phyloP scores from a whole-genome alignment of 768 basidiomycete genomes.

The Collybia nuda region DNA sequence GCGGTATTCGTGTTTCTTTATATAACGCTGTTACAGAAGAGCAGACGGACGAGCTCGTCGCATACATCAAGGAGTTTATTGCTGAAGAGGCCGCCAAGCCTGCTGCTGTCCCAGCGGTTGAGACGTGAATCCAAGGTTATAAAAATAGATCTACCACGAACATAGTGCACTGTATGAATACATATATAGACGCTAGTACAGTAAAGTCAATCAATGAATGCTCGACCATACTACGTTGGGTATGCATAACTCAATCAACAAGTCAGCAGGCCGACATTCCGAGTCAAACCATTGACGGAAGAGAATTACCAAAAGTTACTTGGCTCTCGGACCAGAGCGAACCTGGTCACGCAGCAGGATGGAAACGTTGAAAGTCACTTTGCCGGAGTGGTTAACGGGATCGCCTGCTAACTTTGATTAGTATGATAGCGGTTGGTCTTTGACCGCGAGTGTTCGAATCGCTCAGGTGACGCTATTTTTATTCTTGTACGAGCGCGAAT shows the following conservation, averaged over 20 bases:
- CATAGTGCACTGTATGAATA: no score
- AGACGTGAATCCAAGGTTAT: not conserved
- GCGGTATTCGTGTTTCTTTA: slow-evolving; percentile 79
- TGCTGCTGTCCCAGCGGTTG: slow-evolving; percentile 5
- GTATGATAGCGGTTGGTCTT: slow-evolving; percentile 44
- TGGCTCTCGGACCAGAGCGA: no score
- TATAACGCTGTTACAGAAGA: slow-evolving; percentile 89
- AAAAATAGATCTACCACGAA: no score
- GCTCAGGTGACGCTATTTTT: slow-evolving; percentile 47
- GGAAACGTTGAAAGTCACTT: slow-evolving; percentile 53
- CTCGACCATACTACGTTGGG: no score
- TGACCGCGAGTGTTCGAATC: slow-evolving; percentile 54
- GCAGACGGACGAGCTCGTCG: slow-evolving; percentile 59
- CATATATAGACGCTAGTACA: no score
- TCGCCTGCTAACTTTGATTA: slow-evolving; percentile 57
- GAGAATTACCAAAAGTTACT: no score
- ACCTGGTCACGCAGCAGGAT: no score
- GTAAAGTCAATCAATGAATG: no score
- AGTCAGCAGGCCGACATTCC: no score
- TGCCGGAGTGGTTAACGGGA: slow-evolving; percentile 95
- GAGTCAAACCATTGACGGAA: no score
- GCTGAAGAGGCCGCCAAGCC: slow-evolving; percentile 12
- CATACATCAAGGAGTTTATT: slow-evolving; percentile 60
- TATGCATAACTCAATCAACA: no score
- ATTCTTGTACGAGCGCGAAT: slow-evolving; percentile 59